phyloP scores from a whole-genome alignment of 2,329 filamentous ascomycete genomes.

The Aspergillus sp. region DNA sequence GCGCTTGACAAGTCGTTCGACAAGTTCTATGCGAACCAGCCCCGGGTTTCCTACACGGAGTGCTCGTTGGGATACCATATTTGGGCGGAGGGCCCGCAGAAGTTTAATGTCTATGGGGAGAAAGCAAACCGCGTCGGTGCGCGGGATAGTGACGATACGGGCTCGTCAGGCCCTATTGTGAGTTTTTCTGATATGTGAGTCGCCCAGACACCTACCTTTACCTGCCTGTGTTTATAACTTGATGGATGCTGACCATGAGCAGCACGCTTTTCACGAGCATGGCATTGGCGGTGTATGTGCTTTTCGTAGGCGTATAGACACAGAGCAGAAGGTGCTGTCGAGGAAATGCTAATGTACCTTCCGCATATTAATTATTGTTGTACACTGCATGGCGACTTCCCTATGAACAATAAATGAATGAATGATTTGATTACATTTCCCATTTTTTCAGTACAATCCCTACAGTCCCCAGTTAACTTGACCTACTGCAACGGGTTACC shows the following conservation, averaged over 20 bases:
- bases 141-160: neutral
- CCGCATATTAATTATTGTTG: neutral
- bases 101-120: neutral
- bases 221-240: neutral
- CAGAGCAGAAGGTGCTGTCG: neutral
- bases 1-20: conserved; percentile 3
- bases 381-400: neutral
- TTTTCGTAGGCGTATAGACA: neutral
- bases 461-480: too few species aligned
- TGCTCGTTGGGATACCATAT: conserved; percentile 1
- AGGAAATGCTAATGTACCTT: neutral
- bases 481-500: neutral
- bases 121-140: neutral
- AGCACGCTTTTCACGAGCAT: neutral
- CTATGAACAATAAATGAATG: neutral
- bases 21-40: conserved; percentile 5
- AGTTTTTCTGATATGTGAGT: neutral
- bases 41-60: neutral
- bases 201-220: too few species aligned
- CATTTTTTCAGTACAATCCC: too few species aligned
- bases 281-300: neutral
- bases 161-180: neutral
- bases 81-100: conserved; percentile 2
- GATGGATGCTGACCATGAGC: neutral
- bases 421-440: neutral